phyloP scores from a whole-genome alignment of 1,139 yeast species.

The Geotrichum histeridarum region DNA sequence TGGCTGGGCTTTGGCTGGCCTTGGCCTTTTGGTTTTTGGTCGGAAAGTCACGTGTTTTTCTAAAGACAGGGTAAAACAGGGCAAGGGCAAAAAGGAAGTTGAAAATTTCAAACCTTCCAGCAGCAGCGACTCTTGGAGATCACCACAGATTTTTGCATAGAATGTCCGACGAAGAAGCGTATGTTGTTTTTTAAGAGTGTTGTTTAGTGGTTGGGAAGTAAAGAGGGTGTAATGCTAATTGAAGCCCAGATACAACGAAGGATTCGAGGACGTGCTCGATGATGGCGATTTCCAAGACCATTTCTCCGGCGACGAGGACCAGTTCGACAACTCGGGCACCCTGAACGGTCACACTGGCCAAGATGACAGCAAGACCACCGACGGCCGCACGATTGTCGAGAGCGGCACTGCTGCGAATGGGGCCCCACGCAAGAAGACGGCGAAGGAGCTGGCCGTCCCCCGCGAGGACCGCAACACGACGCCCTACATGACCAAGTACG shows the following conservation, averaged over 20 bases:
- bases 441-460: slow-evolving; percentile 80
- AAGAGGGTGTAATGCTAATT: too few relatives aligned
- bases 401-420: slow-evolving; percentile 50
- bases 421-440: slow-evolving; percentile 56
- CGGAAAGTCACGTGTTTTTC: too few relatives aligned
- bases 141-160: neutral
- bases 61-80: slow-evolving; percentile 4
- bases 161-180: neutral
- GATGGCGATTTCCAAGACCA: slow-evolving; percentile 67
- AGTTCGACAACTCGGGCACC: slow-evolving; percentile 46
- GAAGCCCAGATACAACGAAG: slow-evolving; percentile 57
- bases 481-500: slow-evolving; percentile 98
- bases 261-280: slow-evolving; percentile 64
- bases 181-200: neutral
- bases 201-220: neutral
- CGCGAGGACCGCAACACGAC: slow-evolving; percentile 87
- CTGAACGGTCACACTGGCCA: slow-evolving; percentile 32
- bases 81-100: neutral
- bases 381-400: slow-evolving; percentile 66
- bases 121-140: neutral
- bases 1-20: too few relatives aligned
- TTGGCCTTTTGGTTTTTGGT: too few relatives aligned
- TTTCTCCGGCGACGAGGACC: slow-evolving; percentile 60
- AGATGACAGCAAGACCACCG: slow-evolving; percentile 54
- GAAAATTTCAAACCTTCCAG: neutral